Evolutionary conservation across 1,284 basidiomycete species (phyloP).

Genomic region (Cystobasidiaceae sp.): DNA sequence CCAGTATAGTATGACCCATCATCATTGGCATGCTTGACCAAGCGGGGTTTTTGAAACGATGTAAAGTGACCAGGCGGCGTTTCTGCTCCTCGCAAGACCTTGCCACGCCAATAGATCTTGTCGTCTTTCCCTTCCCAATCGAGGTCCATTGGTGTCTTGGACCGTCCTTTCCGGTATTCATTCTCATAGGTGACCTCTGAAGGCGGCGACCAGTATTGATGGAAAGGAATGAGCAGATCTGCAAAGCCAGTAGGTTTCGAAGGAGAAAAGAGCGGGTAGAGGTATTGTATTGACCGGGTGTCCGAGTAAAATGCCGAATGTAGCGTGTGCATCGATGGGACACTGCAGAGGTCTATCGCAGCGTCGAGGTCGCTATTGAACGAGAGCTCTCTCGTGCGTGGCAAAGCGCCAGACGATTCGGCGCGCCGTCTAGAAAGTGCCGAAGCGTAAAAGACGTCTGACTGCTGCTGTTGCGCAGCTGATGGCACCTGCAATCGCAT

Average conservation of each 20-base stretch:
- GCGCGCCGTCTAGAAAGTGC: conserved; percentile 35
- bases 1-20: conserved; percentile 15
- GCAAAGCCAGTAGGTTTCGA: conserved; percentile 74
- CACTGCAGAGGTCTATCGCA: conserved; percentile 67
- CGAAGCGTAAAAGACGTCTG: conserved; percentile 35
- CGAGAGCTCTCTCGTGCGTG: conserved; percentile 53
- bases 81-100: conserved; percentile 76
- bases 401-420: conserved; percentile 55
- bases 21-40: conserved; percentile 42
- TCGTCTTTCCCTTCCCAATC: conserved; percentile 72
- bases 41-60: conserved; percentile 83
- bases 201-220: conserved; percentile 84
- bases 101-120: conserved; percentile 77
- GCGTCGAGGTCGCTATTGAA: conserved; percentile 53
- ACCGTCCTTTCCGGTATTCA: conserved; percentile 53
- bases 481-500: conserved; percentile 34
- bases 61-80: conserved; percentile 75
- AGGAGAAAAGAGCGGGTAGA: conserved; percentile 87
- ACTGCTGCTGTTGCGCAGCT: conserved; percentile 26
- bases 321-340: conserved; percentile 72
- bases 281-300: conserved; percentile 74
- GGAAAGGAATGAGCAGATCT: conserved; percentile 86
- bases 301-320: conserved; percentile 95
- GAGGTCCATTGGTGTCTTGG: conserved; percentile 46
- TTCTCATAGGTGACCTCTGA: conserved; percentile 81